These are phyloP conservation scores for Gracilaria domingensis DNA, from an alignment of 23 red algal genomes.

Conservation along the genomic window DNA sequence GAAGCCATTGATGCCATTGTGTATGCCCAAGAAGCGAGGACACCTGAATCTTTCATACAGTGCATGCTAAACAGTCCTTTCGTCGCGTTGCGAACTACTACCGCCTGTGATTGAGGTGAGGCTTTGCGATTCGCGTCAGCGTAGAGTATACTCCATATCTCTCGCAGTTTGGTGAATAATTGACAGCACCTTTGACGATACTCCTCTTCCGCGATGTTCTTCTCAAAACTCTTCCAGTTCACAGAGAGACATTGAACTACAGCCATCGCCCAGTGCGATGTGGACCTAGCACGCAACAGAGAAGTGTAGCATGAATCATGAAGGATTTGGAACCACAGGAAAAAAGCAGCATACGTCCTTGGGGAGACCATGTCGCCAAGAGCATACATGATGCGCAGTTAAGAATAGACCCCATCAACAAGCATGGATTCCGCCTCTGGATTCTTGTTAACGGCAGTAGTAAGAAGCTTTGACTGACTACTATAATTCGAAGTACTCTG, in stretches of 20 bases:
- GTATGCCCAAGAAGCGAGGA: slow-evolving; percentile 34
- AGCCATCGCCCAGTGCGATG: slow-evolving; percentile 9
- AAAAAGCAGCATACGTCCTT: slow-evolving; percentile 37
- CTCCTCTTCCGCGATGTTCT: background rate
- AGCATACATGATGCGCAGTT: slow-evolving; percentile 28
- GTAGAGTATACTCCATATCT: slow-evolving; percentile 28
- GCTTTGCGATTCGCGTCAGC: background rate
- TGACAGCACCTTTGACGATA: slow-evolving; percentile 46
- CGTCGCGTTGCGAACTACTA: background rate
- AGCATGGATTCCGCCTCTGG: background rate
- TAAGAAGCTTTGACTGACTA: slow-evolving; percentile 49
- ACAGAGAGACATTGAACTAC: background rate
- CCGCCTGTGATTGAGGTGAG: background rate
- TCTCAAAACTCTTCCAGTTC: slow-evolving; percentile 46
- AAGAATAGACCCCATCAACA: slow-evolving; percentile 28
- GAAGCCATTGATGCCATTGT: slow-evolving; percentile 30
- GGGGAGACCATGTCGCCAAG: slow-evolving; percentile 9
- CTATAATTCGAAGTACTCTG: background rate
- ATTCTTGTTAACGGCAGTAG: slow-evolving; percentile 30
- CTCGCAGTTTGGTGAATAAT: slow-evolving; percentile 41
- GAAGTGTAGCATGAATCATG: slow-evolving; percentile 1
- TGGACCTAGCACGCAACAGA: background rate
- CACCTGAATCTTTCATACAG: background rate
- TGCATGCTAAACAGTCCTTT: slow-evolving; percentile 50
- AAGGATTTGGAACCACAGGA: slow-evolving; percentile 47